A percentile compares a stretch with the other conserved stretches of the same genome.
phyloP scores from a whole-genome alignment of 495 filamentous ascomycete genomes.

The Friedmanniomyces endolithicus region DNA sequence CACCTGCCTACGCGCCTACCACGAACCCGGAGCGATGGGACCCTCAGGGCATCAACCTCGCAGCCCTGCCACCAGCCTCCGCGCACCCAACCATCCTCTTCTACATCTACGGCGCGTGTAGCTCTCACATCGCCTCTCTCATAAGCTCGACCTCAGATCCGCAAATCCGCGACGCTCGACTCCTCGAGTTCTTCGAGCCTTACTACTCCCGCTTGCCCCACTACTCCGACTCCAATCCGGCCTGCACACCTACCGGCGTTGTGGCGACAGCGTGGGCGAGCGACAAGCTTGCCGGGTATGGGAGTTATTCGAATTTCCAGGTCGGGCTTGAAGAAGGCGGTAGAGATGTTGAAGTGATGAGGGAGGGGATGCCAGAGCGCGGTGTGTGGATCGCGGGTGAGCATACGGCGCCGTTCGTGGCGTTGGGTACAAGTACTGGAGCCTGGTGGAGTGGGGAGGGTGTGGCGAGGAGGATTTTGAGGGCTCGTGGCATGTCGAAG shows the following conservation, averaged over 20 bases:
- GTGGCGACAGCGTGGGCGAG: slow-evolving; percentile 68
- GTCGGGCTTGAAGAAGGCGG: slow-evolving; percentile 59
- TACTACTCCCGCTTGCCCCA: slow-evolving; percentile 65
- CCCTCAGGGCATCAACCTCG: slow-evolving; percentile 68
- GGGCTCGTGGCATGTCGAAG: slow-evolving; percentile 18
- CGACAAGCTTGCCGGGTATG: slow-evolving; percentile 74
- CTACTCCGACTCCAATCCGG: slow-evolving; percentile 39
- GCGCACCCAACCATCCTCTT: slow-evolving; percentile 83
- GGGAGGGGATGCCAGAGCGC: slow-evolving; percentile 53
- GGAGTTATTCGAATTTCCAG: slow-evolving; percentile 87
- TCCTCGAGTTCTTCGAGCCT: slow-evolving; percentile 52
- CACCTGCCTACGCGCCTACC: slow-evolving; percentile 46
- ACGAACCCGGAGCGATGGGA: slow-evolving; percentile 58
- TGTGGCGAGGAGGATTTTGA: slow-evolving; percentile 53
- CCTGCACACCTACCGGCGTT: slow-evolving; percentile 51
- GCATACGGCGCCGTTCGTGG: slow-evolving; percentile 84
- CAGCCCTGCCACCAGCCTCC: slow-evolving; percentile 44
- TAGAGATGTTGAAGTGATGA: slow-evolving; percentile 59
- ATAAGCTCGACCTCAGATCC: slow-evolving; percentile 34
- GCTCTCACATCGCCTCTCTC: slow-evolving; percentile 39
- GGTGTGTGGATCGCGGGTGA: slow-evolving; percentile 88
- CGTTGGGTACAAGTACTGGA: slow-evolving; percentile 73
- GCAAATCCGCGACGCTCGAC: slow-evolving; percentile 33
- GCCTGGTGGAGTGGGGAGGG: slow-evolving; percentile 88
- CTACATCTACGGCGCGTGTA: slow-evolving; percentile 66